These are phyloP conservation scores for Metarhizium robertsii DNA, from an alignment of 2,329 filamentous ascomycete species.

Conservation along the genomic window DNA sequence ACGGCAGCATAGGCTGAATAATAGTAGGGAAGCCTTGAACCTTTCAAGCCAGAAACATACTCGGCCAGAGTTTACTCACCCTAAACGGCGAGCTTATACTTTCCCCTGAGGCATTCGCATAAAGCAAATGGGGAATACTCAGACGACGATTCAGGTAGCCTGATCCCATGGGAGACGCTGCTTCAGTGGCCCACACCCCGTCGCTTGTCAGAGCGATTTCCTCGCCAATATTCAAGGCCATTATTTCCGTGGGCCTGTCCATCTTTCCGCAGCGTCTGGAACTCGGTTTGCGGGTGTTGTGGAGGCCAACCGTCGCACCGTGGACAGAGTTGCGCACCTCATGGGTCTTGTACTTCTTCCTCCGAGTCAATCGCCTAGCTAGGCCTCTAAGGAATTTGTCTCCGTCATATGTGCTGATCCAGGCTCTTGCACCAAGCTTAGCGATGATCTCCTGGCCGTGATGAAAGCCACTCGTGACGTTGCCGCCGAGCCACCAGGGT, in stretches of 20 bases:
- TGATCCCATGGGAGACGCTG: background rate
- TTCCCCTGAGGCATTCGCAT: background rate
- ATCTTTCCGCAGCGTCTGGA: conserved; percentile 9
- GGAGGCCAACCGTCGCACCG: background rate
- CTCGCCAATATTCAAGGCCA: conserved; percentile 32
- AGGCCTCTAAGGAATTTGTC: conserved; percentile 42
- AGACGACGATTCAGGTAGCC: background rate
- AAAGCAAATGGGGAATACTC: conserved; percentile 4
- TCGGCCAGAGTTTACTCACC: background rate
- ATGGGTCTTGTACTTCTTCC: conserved; percentile 30
- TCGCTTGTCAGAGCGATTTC: conserved; percentile 32
- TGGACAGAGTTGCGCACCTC: conserved; percentile 32
- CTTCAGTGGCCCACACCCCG: conserved; percentile 21
- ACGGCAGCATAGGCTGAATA: background rate
- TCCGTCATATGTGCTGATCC: conserved; percentile 39
- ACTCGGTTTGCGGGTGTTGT: background rate
- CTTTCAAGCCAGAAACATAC: background rate
- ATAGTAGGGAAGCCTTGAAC: background rate
- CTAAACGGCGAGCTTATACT: background rate
- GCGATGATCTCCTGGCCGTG: conserved; percentile 38
- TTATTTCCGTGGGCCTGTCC: conserved; percentile 25
- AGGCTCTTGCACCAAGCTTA: conserved; percentile 7
- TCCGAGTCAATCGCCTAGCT: conserved; percentile 40
- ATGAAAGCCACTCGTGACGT: conserved; percentile 46
- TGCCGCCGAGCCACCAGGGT: conserved; percentile 53